Evolutionary conservation across 2,329 filamentous ascomycete genomes (phyloP), one percentile per base, ranked within the genome.

Genomic region (Pseudocercospora eumusae): DNA sequence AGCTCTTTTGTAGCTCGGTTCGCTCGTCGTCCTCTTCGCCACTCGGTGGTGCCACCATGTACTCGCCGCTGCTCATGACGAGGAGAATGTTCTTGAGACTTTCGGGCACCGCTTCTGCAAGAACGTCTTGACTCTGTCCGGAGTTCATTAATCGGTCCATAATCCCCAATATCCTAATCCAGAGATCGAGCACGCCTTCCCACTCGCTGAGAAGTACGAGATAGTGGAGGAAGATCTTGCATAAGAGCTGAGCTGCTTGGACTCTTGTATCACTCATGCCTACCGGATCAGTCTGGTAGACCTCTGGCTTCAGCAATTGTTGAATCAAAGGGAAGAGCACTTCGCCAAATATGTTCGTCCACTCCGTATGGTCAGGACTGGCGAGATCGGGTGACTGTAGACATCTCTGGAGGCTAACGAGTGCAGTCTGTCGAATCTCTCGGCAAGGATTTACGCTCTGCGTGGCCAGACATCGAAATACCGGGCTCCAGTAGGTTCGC

Each of bases 91-190:
- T 99, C 79, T 99, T 99, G 61, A 99, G 80, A 67, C 92, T 95
- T 77, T 99, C 95, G 0, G 91, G 90, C 2, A 98, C 92, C 11
- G 95, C 93, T 80, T 99, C 95, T 77, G 96, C 92, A 88, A 96
- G 69, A 64, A 70, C 70, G 42, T 73, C 92, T 23, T 91, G 55
- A 45, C 56, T 54, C 15, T 62, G 92, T 0, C 93, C 93, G 71
- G 91, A 95, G 72, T 97, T 96, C 88, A 97, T 96, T 66, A 99
- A 83, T 23, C 95, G 87, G 75, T 99, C 95, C 86, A 99, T 92
- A 58, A 97, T 91, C 69, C 93, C 92, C n/a, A 98, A 85, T 59
- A 98, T 96, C 75, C 89, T 89, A 50, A 95, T 79, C 95, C 95
- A 99, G 10, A 98, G 82, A 73, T 95, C 91, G 42, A 96, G 80